Evolutionary conservation across 1,139 yeast species (phyloP), one percentile per base, ranked within the genome.

Genomic region (Hemisphaericaspora xylanilytica): DNA sequence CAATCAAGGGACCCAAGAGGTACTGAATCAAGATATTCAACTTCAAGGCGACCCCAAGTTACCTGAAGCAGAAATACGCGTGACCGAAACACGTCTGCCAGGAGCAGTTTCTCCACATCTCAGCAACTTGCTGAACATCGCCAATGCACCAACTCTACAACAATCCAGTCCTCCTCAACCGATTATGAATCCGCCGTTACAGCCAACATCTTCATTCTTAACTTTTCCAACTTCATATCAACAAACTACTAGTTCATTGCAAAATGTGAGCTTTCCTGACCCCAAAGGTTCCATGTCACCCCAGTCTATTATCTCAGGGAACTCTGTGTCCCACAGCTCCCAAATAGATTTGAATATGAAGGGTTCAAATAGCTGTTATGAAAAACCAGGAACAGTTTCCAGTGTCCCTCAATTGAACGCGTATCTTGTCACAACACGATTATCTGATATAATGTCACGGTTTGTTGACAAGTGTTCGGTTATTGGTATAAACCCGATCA

Each of bases 401-500:
- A 4, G 4, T 29, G 12, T 29, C 37, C 63, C 22, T 14, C 2
- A 32, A 13, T 8, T 30, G 17, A 5, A 18, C 8, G 35, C 27
- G 14, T 33, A 26, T 24, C 14, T 39, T 28, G 33, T 30, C 30
- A 17, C 38, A 37, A 15, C 18, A 21, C 13, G 32, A 14, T n/a
- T 46, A 33, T 32, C 44, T 33, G 17, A 42, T 30, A 28, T 36
- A 15, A 14, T 30, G 16, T 14, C 34, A 2, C 31, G 12, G 17
- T 39, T 28, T 26, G 30, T 31, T 11, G 32, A 26, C 32, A 28
- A 20, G 2, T 18, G 25, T n/a, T 37, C 41, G 3, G 53, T 46
- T 25, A 28, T 56, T 4, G 68, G 64, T 0, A 37, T 51, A 4
- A 65, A 65, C 36, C 63, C 65, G 1, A 53, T 47, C 27, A 54